Evolutionary conservation across 2,329 filamentous ascomycete genomes (phyloP), one percentile per base, ranked within the genome.

Genomic region (Neurospora sp.): DNA sequence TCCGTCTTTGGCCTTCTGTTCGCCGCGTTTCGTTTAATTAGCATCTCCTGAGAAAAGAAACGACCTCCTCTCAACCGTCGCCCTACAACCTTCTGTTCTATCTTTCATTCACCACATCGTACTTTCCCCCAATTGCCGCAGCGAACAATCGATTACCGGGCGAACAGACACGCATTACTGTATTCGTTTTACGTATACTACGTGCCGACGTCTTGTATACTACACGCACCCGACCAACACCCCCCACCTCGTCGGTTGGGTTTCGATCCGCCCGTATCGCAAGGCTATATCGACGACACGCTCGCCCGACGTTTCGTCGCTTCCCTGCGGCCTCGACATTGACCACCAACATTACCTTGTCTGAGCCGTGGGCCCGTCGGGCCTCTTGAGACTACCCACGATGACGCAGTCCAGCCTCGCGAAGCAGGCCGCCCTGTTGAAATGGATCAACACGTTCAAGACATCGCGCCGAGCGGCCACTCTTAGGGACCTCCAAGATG

Each of bases 401-500:
- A 83, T 82, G 81, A 79, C 81, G 28, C 75, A 73, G 66, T 74
- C 76, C 67, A 74, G 67, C 67, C 69, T 69, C 46, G 67, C 66
- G 52, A 83, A 83, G 78, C 85, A 86, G 80, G 79, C 78, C 73
- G 86, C 87, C 78, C 83, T 89, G 52, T 77, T 88, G 67, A 84
- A 84, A 79, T 87, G 87, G 80, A 85, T 87, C 74, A 81, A 80
- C 74, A 78, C 83, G 8, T 86, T 85, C 67, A 80, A 83, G 46
- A 76, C 75, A 43, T 69, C 69, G 66, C 77, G 80, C 43, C 79
- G 81, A 71, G 82, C 83, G 76, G 82, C 82, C 73, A 83, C 82
- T n/a, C 79, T 86, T 67, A 81, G 84, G 68, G 82, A 86, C 68
- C 81, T 87, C 66, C 79, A 81, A 76, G 87, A 88, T 73, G 86